Percentiles rank a stretch among this genome's conserved stretches.
These are phyloP conservation scores for Taphrina sp. DNA, from an alignment of 1,139 yeast species.

Conservation along the genomic window DNA sequence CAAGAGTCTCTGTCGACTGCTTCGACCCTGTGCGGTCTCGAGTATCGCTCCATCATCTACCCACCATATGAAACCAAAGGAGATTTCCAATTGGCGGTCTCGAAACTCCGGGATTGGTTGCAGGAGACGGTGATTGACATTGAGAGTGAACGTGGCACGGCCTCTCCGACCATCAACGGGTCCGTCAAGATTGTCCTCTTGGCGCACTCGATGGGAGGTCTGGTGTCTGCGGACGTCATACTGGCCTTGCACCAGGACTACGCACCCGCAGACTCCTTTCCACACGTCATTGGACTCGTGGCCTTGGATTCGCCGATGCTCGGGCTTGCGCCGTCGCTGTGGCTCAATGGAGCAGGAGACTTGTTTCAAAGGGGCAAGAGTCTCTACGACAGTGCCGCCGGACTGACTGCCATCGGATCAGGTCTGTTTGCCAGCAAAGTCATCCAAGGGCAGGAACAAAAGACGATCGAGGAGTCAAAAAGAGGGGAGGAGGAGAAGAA, in stretches of 20 bases:
- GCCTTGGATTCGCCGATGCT: slow-evolving; percentile 33
- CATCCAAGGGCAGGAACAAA: slow-evolving; percentile 35
- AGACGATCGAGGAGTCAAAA: slow-evolving; percentile 34
- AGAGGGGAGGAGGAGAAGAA: background rate
- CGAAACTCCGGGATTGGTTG: slow-evolving; percentile 27
- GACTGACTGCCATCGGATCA: slow-evolving; percentile 35
- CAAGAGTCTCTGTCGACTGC: slow-evolving; percentile 8
- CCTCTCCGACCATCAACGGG: slow-evolving; percentile 36
- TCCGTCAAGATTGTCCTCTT: slow-evolving; percentile 35
- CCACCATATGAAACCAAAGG: slow-evolving; percentile 38
- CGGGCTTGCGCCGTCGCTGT: slow-evolving; percentile 34
- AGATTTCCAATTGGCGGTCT: slow-evolving; percentile 34
- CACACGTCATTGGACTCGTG: slow-evolving; percentile 36
- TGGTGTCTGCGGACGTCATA: slow-evolving; percentile 36
- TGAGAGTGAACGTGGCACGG: slow-evolving; percentile 34
- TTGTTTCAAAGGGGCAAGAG: slow-evolving; percentile 28
- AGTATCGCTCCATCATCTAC: slow-evolving; percentile 30
- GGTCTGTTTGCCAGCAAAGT: slow-evolving; percentile 26
- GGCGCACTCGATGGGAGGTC: slow-evolving; percentile 39
- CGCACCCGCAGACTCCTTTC: slow-evolving; percentile 34
- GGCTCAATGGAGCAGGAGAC: slow-evolving; percentile 34
- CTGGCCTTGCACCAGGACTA: slow-evolving; percentile 33
- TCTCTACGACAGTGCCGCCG: slow-evolving; percentile 34
- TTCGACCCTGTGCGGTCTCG: slow-evolving; percentile 5
- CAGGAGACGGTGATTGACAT: slow-evolving; percentile 36